Evolutionary conservation across 2,329 filamentous ascomycete species (phyloP).

Genomic region (Magnaporthiopsis poae): DNA sequence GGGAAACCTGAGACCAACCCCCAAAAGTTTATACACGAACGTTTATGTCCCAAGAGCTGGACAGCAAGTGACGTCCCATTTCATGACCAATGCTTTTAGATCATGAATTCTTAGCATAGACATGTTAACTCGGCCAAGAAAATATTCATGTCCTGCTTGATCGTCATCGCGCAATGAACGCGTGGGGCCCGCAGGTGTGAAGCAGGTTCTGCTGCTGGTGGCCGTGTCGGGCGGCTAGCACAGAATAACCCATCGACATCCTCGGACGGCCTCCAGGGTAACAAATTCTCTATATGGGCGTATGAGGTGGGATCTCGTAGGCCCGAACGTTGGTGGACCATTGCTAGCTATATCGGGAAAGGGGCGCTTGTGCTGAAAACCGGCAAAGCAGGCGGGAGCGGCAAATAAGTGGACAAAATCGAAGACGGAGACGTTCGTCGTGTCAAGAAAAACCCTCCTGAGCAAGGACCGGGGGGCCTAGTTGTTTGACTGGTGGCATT

Average conservation of each 20-base stretch:
- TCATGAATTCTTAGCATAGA: background rate
- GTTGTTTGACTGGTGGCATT: background rate
- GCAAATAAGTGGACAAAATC: background rate
- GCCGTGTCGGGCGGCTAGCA: background rate
- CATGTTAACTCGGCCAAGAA: background rate
- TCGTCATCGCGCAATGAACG: too few species aligned
- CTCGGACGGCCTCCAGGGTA: background rate
- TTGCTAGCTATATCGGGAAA: background rate
- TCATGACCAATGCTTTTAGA: background rate
- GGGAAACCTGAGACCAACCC: background rate
- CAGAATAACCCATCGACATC: too few species aligned
- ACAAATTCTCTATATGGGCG: background rate
- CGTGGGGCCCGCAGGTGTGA: background rate
- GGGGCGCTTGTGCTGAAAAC: background rate
- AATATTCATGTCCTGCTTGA: background rate
- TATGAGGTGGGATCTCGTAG: background rate
- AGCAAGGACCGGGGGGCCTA: conserved; percentile 4
- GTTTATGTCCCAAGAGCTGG: background rate
- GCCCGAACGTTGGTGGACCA: background rate
- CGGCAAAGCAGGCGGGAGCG: background rate
- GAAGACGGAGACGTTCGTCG: background rate
- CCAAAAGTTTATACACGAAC: background rate
- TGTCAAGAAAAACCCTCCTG: background rate
- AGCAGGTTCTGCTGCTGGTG: background rate
- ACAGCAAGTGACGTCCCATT: background rate